Evolutionary conservation across 2,329 filamentous ascomycete genomes (phyloP), one percentile per base, ranked within the genome.

Genomic region (Xylariaceae sp.): DNA sequence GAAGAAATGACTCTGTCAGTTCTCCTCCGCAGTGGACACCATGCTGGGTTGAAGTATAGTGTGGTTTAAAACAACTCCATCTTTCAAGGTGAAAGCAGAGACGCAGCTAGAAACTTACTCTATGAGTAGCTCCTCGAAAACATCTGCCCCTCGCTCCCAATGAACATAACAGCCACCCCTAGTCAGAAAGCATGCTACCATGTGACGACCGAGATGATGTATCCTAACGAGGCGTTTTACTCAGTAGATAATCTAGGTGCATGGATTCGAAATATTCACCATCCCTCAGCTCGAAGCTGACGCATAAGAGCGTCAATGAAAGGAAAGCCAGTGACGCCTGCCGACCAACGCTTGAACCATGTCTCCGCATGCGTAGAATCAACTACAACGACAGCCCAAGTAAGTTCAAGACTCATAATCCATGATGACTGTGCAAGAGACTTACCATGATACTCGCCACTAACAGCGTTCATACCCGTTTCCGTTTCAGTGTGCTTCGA

Each of bases 301-400:
- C 86, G 80, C 87, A 91, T 90, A 38, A 90, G 73, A 0, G 86
- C 86, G 61, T 91, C 87, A 57, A 91, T 89, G 81, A 85, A 90
- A 0, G 87, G 87, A 54, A 90, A 90, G 0, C 87, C 87, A 0
- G 87, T 91, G 19, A 74, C 69, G 1, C 87, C 87, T 32, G 75
- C 64, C 60, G 80, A 80, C 87, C 86, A 91, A 44, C 86, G 77
- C 53, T 73, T 72, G 63, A 90, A 86, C 76, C 81, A 86, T 9
- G 67, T 62, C 47, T 89, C 83, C 1, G 85, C 85, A 50, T 81
- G 67, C 10, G 73, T 62, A 2, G 76, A 78, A 63, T 90, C 85
- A 52, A 89, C 69, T 12, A 15, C 10, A 36, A 14, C 4, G 9
- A 15, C 15, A 14, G 4, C 7, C 22, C 22, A 4, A 27, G 22